A percentile compares a stretch with the other conserved stretches of the same genome.
phyloP scores from a whole-genome alignment of 345 rosid genomes.

The Hibiscus syriacus region DNA sequence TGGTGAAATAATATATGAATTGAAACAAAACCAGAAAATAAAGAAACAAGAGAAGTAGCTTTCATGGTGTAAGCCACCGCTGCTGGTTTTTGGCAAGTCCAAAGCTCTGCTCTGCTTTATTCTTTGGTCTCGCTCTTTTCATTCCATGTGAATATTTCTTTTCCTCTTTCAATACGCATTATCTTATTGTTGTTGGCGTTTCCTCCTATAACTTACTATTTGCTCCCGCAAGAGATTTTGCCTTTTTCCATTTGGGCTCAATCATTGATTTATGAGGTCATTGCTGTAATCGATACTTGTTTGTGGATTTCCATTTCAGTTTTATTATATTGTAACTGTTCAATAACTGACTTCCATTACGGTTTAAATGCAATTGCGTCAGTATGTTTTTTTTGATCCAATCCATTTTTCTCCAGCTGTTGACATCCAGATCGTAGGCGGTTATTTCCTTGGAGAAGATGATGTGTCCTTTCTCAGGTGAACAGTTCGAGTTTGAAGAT shows the following conservation, averaged over 20 bases:
- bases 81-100: slow-evolving; percentile 24
- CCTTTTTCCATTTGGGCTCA: background rate
- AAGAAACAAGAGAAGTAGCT: slow-evolving; percentile 16
- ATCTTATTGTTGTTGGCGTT: slow-evolving; percentile 12
- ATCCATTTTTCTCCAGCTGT: background rate
- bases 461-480: too few species aligned
- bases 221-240: background rate
- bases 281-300: background rate
- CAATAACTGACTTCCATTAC: background rate
- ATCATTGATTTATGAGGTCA: slow-evolving; percentile 3
- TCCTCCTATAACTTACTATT: background rate
- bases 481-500: too few species aligned
- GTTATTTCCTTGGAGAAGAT: too few species aligned
- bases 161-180: background rate
- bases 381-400: background rate
- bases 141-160: background rate
- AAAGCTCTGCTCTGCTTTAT: slow-evolving; percentile 17
- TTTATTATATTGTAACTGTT: background rate
- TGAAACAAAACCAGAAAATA: background rate
- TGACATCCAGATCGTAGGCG: background rate
- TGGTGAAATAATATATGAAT: too few species aligned
- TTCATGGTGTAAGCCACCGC: slow-evolving; percentile 18
- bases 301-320: slow-evolving; percentile 5
- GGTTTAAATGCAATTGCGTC: background rate
- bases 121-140: slow-evolving; percentile 21